Evolutionary conservation across 2,329 filamentous ascomycete species (phyloP), one percentile per base, ranked within the genome.

Genomic region (Alternaria sp.): DNA sequence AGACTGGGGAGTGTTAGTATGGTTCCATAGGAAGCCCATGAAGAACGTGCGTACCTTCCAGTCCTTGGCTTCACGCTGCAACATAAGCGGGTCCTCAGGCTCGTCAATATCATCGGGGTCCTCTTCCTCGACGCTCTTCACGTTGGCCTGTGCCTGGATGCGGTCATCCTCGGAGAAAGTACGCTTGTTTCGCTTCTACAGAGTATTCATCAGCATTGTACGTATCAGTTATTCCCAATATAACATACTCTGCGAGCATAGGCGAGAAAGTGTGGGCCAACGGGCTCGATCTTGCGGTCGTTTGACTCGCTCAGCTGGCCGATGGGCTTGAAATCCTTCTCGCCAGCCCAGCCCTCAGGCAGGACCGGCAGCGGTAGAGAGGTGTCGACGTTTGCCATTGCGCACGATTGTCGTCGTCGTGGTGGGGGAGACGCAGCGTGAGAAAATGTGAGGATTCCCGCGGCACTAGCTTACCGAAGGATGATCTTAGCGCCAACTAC

Each of bases 101-200:
- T 99, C 95, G 80, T 92, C 96, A 79, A 96, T 92, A 62, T 98
- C 93, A 73, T 90, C 91, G 64, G 89, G 89, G 58, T 97, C 92
- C 54, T 92, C 91, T 65, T 95, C 91, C 80, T 98, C 94, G 54
- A 96, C 88, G 80, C 96, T 97, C 88, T 96, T 97, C 76, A 93
- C 93, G 69, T 90, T 93, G 80, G 96, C 89, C 80, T 96, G 91
- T 48, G 95, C 95, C 83, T 97, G 92, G 77, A 99, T 96, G 68
- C 93, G 91, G 79, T 99, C 95, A 81, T 99, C 95, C 82, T 99
- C 94, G 74, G 92, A 96, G 82, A 99, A 99, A 51, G 95, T 99
- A 75, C 95, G 93, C 84, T 96, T 92, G 82, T 98, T 93, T 66
- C 93, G 90, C 81, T 86, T 87, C 82, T 87, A 63, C 54, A 72